Base-by-base conservation (phyloP, 169 alveolate genomes). In the Plasmodium cynomolgi region DNA sequence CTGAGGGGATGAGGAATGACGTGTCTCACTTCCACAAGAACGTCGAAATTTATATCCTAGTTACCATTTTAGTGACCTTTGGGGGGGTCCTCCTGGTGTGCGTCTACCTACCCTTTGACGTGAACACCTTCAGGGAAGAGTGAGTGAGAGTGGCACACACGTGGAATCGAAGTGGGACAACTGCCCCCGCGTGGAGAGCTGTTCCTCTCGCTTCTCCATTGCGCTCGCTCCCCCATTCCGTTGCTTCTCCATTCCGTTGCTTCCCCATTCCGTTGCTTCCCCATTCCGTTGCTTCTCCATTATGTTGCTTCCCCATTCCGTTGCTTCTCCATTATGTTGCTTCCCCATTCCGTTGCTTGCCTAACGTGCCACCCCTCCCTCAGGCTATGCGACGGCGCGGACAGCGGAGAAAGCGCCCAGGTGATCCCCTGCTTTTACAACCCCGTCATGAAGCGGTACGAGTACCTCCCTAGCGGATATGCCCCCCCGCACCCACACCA, bases 1-100 rank as follows among this genome's bases (percentile, higher is more conserved):
- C 93, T n/a, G 93, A 85, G 41, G 93, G 93, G 82, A 85, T 73
- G 41, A 74, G 93, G 31, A 85, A 50, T 6, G 93, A 85, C 68
- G 15, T 54, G 33, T 9, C 33, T 0, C 75, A 62, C 34, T 20
- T 33, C 44, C 15, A 17, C 23, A 85, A 85, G 74, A 26, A 85
- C n/a, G 5, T 68, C 15, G 93, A 85, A 75, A 17, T 75, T 8
- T 85, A 85, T n/a, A 85, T 85, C 58, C 58, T 85, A 50, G 41
- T 75, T 8, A 31, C 33, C 0, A 85, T 85, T 50, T 85, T 85
- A 15, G 37, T 74, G 58, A 85, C 80, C 23, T 85, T 85, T 37
- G 74, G 54, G 1, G 17, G 41, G 31, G 86, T 85, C 58, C 81
- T 85, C 81, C 79, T 77, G 17, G 62, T 85, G 62, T 85, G 93